Conservation (phyloP, 345 rosid species). For the Rhodomyrtus tomentosa region DNA sequence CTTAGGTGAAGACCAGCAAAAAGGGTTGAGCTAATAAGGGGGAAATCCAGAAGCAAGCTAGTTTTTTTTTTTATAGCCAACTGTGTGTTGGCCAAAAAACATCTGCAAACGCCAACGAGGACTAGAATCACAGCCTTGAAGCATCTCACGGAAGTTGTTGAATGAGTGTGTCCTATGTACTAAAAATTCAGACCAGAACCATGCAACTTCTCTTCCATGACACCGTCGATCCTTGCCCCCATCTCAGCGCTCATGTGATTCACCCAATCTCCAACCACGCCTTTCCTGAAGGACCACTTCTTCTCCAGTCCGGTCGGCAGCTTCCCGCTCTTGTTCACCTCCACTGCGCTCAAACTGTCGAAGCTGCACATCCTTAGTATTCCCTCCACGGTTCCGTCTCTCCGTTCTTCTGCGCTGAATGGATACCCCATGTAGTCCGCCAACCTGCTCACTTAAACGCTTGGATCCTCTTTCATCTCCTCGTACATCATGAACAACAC, state of each 20-base stretch:
- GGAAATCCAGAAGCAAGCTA: neutral
- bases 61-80: neutral
- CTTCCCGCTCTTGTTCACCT: slow-evolving; percentile 18
- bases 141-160: neutral
- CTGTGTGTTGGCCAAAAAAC: neutral
- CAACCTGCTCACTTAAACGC: slow-evolving; percentile 9
- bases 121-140: neutral
- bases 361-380: slow-evolving; percentile 19
- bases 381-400: neutral
- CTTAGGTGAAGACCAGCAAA: no score
- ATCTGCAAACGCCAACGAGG: neutral
- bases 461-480: slow-evolving; percentile 14
- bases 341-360: slow-evolving; percentile 10
- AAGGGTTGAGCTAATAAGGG: no score
- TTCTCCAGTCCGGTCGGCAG: slow-evolving; percentile 2
- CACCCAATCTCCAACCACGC: slow-evolving; percentile 6
- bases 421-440: slow-evolving; percentile 25
- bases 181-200: neutral
- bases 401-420: slow-evolving; percentile 6
- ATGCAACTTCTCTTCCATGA: neutral
- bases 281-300: slow-evolving; percentile 10
- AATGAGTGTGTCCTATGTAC: neutral
- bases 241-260: neutral
- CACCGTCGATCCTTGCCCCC: neutral
- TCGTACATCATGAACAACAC: slow-evolving; percentile 25